phyloP scores from a whole-genome alignment of 345 rosid genomes.

The Corchorus olitorius region DNA sequence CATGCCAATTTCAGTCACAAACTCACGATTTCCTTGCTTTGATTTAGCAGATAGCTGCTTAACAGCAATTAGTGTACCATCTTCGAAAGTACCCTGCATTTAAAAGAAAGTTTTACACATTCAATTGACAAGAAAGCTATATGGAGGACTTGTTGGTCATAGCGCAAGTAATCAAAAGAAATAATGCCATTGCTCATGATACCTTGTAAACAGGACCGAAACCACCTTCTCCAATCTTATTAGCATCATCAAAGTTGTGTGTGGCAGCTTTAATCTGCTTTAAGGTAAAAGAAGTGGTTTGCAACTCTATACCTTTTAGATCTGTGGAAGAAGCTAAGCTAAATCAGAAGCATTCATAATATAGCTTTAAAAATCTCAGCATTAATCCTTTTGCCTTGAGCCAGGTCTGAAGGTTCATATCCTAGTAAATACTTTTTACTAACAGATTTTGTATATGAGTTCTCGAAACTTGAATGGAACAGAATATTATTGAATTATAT shows the following conservation, averaged over 20 bases:
- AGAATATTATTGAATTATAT: not conserved
- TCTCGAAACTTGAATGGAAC: not conserved
- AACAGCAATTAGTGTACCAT: conserved; percentile 60
- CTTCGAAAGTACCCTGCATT: conserved; percentile 47
- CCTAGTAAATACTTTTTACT: not conserved
- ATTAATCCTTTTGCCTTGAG: not conserved
- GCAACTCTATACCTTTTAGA: conserved; percentile 38
- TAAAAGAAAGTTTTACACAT: not conserved
- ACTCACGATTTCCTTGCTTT: conserved; percentile 64
- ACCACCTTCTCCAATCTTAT: conserved; percentile 71
- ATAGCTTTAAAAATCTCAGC: not conserved
- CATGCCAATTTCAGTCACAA: conserved; percentile 62
- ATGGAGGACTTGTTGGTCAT: not conserved
- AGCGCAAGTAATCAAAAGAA: not conserved
- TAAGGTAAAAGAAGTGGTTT: conserved; percentile 46
- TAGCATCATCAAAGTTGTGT: conserved; percentile 45
- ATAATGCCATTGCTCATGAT: not conserved
- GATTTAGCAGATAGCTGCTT: conserved; percentile 57
- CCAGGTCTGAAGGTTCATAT: not conserved
- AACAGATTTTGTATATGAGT: not conserved
- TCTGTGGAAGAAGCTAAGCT: conserved; percentile 29
- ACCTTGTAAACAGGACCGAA: conserved; percentile 72
- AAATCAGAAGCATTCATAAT: not conserved
- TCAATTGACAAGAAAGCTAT: not conserved
- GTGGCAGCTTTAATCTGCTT: conserved; percentile 57